Evolutionary conservation across 768 basidiomycete species (phyloP).

Genomic region (Psilocybe tampanensis): DNA sequence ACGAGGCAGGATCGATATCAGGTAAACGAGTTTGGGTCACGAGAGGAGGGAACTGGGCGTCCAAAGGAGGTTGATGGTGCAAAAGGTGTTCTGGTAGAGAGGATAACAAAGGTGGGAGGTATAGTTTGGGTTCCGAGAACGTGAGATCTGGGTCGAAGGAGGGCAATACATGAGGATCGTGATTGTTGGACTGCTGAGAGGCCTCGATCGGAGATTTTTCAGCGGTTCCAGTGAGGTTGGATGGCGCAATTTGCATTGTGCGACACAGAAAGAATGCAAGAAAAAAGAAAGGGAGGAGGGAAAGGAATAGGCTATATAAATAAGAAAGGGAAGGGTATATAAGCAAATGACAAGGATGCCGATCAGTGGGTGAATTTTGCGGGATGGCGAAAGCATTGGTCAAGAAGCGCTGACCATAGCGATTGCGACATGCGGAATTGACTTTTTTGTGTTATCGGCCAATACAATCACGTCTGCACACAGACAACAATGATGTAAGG

Average conservation of each 20-base stretch:
- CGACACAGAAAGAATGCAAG: slow-evolving; percentile 18
- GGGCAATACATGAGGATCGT: slow-evolving; percentile 21
- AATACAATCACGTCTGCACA: neutral
- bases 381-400: neutral
- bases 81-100: slow-evolving; percentile 57
- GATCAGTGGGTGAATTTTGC: slow-evolving; percentile 5
- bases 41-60: slow-evolving; percentile 42
- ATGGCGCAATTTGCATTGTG: slow-evolving; percentile 24
- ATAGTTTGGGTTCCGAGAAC: slow-evolving; percentile 57
- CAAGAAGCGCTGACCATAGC: neutral
- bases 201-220: neutral
- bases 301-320: neutral
- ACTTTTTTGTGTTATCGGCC: neutral
- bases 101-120: slow-evolving; percentile 84
- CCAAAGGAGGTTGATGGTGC: slow-evolving; percentile 23
- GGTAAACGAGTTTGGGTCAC: slow-evolving; percentile 79
- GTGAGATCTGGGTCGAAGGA: slow-evolving; percentile 15
- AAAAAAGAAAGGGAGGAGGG: neutral
- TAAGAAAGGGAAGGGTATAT: neutral
- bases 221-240: neutral
- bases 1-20: slow-evolving; percentile 80
- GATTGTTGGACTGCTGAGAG: slow-evolving; percentile 3
- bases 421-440: neutral
- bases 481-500: neutral
- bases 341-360: slow-evolving; percentile 1